Percentiles rank a stretch among this genome's conserved stretches.
phyloP scores from a whole-genome alignment of 1,284 basidiomycete genomes.

The Pterula multifida region DNA sequence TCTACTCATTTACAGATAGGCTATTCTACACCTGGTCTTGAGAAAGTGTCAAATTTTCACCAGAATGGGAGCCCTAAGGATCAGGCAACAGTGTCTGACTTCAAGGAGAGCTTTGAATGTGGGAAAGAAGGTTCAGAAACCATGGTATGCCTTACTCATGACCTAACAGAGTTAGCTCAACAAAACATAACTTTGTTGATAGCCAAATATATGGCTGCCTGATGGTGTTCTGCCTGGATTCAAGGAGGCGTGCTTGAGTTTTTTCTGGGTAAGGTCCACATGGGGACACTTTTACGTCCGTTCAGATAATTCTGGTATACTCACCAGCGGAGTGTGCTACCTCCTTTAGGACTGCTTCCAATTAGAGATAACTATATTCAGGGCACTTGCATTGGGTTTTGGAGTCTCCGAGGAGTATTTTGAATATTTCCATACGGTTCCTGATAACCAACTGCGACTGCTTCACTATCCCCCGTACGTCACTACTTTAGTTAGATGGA shows the following conservation, averaged over 20 bases:
- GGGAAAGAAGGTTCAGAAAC: constrained; percentile 32
- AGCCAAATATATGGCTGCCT: constrained; percentile 46
- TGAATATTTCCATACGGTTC: constrained; percentile 26
- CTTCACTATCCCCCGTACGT: constrained; percentile 44
- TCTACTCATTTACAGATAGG: constrained; percentile 12
- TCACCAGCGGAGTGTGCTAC: too few relatives aligned
- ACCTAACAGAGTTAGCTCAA: neutral
- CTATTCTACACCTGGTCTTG: neutral
- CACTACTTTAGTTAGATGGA: too few relatives aligned
- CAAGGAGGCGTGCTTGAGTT: constrained; percentile 35
- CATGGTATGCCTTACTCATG: constrained; percentile 15
- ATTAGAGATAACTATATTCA: constrained; percentile 30
- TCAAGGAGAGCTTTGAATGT: constrained; percentile 47
- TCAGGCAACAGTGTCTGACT: constrained; percentile 21
- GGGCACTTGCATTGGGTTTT: constrained; percentile 41
- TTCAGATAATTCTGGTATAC: neutral
- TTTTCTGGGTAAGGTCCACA: constrained; percentile 31
- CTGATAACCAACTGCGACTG: constrained; percentile 46
- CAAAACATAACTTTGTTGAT: neutral
- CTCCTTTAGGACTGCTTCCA: constrained; percentile 26
- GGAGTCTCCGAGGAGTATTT: constrained; percentile 36
- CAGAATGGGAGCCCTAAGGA: neutral
- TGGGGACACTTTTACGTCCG: too few relatives aligned
- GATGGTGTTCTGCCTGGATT: constrained; percentile 43
- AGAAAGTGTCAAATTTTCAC: neutral